phyloP scores from a whole-genome alignment of 2,329 filamentous ascomycete species.

The Claviceps arundinis region DNA sequence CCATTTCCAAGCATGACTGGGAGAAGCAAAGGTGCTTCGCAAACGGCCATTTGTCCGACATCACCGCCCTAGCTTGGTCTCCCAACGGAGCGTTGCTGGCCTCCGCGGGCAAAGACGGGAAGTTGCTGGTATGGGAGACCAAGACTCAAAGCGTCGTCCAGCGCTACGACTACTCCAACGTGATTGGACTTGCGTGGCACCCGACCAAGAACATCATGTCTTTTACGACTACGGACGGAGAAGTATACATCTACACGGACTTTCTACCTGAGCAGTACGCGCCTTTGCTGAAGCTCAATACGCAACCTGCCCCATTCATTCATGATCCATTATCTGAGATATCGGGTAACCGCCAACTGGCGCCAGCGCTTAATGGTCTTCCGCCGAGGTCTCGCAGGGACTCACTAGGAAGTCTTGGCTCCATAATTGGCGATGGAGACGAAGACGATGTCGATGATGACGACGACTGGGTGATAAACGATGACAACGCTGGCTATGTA shows the following conservation, averaged over 20 bases:
- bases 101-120: conserved; percentile 53
- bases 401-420: conserved; percentile 68
- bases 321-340: conserved; percentile 64
- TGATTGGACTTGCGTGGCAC: conserved; percentile 84
- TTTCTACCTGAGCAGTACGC: conserved; percentile 48
- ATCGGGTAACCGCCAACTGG: conserved; percentile 45
- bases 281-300: conserved; percentile 40
- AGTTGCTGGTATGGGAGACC: conserved; percentile 74
- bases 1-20: conserved; percentile 84
- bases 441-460: conserved; percentile 42
- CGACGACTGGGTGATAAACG: conserved; percentile 84
- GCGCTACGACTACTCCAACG: conserved; percentile 66
- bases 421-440: conserved; percentile 53
- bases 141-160: conserved; percentile 73
- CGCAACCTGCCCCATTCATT: conserved; percentile 72
- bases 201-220: conserved; percentile 77
- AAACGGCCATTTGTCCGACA: conserved; percentile 67
- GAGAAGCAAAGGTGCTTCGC: conserved; percentile 70
- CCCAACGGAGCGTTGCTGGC: conserved; percentile 84
- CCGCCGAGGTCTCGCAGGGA: conserved; percentile 42
- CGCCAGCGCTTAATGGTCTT: conserved; percentile 35
- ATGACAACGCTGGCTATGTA: conserved; percentile 85
- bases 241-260: conserved; percentile 78
- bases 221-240: conserved; percentile 85
- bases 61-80: conserved; percentile 85